These are phyloP conservation scores for Sclerotinia trifoliorum DNA, from an alignment of 2,329 filamentous ascomycete genomes.

Conservation along the genomic window DNA sequence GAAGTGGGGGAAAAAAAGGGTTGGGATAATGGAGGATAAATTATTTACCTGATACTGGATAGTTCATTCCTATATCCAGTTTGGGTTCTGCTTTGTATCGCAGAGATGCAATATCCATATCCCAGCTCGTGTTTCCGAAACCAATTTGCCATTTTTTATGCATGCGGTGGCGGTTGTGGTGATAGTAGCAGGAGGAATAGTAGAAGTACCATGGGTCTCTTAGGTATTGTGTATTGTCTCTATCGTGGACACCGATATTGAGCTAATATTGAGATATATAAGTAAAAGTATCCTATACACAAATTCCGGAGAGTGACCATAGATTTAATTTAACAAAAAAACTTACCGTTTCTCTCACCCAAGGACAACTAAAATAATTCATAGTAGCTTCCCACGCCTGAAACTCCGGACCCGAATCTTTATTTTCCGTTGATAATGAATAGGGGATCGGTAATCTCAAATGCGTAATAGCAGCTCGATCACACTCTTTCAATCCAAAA, in stretches of 20 bases:
- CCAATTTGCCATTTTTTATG: conserved; percentile 29
- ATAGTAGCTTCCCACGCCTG: conserved; percentile 25
- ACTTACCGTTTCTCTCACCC: conserved; percentile 29
- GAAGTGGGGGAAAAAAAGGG: neutral
- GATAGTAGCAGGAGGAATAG: conserved; percentile 31
- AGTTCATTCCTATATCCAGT: conserved; percentile 17
- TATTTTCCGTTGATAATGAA: neutral
- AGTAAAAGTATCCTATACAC: neutral
- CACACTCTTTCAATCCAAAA: conserved; percentile 26
- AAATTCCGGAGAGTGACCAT: neutral
- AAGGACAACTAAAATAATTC: conserved; percentile 33
- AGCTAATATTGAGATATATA: neutral
- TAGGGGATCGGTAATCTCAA: conserved; percentile 26
- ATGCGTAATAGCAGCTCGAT: conserved; percentile 28
- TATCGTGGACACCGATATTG: neutral
- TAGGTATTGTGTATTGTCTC: neutral
- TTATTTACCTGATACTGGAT: neutral
- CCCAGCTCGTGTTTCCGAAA: conserved; percentile 27
- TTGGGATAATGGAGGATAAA: neutral
- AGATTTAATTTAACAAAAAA: neutral
- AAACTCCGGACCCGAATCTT: neutral
- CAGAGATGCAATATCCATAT: conserved; percentile 27
- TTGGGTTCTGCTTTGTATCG: conserved; percentile 15
- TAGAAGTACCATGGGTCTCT: conserved; percentile 29
- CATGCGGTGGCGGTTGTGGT: conserved; percentile 25